Evolutionary conservation across 225 moss, liverwort and hornwort species (phyloP).

Genomic region (Anthoceros angustus): DNA sequence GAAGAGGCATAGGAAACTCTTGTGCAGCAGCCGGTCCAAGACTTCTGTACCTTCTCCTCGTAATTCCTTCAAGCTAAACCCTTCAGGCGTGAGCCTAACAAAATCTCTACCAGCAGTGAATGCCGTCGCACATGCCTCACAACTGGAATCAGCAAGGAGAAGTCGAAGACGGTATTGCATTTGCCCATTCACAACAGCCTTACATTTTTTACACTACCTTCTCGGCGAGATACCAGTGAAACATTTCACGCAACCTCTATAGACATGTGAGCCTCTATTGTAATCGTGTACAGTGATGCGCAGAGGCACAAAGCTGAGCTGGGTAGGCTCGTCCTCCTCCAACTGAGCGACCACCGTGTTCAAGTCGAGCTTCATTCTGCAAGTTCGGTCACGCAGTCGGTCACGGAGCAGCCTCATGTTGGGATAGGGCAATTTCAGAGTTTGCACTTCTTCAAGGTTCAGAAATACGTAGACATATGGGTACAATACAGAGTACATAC

Average conservation of each 20-base stretch:
- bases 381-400: neutral
- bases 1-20: neutral
- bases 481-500: neutral
- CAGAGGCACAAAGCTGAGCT: neutral
- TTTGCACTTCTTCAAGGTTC: no score
- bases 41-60: neutral
- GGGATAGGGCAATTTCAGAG: neutral
- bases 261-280: neutral
- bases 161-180: neutral
- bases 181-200: neutral
- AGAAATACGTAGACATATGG: no score
- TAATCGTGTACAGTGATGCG: neutral
- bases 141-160: neutral
- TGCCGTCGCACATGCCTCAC: neutral
- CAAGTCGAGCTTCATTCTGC: neutral
- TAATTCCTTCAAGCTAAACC: neutral
- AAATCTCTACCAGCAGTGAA: conserved; percentile 2
- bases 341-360: conserved; percentile 1
- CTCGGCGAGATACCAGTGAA: neutral
- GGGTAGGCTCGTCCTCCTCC: conserved; percentile 1
- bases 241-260: neutral
- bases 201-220: neutral
- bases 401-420: neutral
- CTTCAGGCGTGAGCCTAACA: neutral
- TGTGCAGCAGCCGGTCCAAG: neutral